These are phyloP conservation scores for Beauveria rudraprayagi DNA, from an alignment of 2,329 filamentous ascomycete genomes.

Conservation along the genomic window DNA sequence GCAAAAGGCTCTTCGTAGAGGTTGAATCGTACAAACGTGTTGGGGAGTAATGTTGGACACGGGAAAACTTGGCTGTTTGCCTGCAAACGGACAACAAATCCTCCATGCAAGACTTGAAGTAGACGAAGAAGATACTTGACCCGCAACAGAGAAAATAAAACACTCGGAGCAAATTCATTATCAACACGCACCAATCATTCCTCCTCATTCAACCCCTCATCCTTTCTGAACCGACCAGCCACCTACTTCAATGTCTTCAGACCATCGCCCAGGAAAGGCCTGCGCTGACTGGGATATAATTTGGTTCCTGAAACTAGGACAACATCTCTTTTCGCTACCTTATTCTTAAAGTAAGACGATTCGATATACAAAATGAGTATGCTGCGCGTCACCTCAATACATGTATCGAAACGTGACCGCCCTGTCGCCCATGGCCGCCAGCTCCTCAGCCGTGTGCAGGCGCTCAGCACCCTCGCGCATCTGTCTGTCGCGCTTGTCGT, in stretches of 20 bases:
- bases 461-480: slow-evolving; percentile 15
- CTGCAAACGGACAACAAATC: neutral
- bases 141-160: too few species aligned
- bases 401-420: slow-evolving; percentile 16
- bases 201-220: too few species aligned
- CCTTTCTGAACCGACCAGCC: too few species aligned
- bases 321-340: too few species aligned
- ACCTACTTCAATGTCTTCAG: too few species aligned
- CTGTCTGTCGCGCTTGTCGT: slow-evolving; percentile 16
- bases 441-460: slow-evolving; percentile 19
- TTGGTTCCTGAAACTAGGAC: too few species aligned
- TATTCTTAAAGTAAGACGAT: neutral
- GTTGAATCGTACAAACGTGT: neutral
- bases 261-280: too few species aligned
- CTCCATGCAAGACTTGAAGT: neutral
- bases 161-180: too few species aligned
- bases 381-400: slow-evolving; percentile 1
- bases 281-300: too few species aligned
- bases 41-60: neutral
- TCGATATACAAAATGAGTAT: neutral
- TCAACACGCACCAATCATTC: too few species aligned
- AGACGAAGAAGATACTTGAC: too few species aligned
- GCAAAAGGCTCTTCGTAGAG: neutral
- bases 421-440: slow-evolving; percentile 21
- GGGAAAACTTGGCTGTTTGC: neutral